Conservation (phyloP, 2,329 filamentous ascomycete genomes). For the Leptographium procerum region DNA sequence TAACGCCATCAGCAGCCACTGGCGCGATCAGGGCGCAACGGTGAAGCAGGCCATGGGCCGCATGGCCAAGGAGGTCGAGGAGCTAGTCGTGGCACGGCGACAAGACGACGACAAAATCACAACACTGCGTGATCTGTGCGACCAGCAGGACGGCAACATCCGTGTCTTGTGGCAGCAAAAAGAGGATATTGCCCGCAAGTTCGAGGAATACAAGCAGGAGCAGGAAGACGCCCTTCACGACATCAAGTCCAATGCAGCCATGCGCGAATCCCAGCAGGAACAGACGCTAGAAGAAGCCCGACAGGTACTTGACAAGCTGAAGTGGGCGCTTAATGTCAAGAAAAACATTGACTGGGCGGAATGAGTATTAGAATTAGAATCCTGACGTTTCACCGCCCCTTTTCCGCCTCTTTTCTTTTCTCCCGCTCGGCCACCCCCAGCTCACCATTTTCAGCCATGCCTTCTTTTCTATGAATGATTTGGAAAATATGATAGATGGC, state of each 20-base stretch:
- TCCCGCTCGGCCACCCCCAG: background rate
- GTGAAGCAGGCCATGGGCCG: slow-evolving; percentile 39
- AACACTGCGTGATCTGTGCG: slow-evolving; percentile 55
- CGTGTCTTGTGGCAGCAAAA: slow-evolving; percentile 49
- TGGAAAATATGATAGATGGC: slow-evolving; percentile 1
- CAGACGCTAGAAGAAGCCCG: slow-evolving; percentile 45
- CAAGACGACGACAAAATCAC: slow-evolving; percentile 52
- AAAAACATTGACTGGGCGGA: slow-evolving; percentile 44
- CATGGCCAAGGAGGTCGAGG: slow-evolving; percentile 41
- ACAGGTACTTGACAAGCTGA: slow-evolving; percentile 54
- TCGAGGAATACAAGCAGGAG: slow-evolving; percentile 52
- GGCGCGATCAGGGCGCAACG: slow-evolving; percentile 54
- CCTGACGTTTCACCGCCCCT: background rate
- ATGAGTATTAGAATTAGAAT: slow-evolving; percentile 16
- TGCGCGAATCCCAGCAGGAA: slow-evolving; percentile 51
- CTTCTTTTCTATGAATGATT: background rate
- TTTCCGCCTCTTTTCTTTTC: background rate
- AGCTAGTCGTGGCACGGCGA: slow-evolving; percentile 41
- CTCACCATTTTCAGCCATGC: background rate
- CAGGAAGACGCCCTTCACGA: slow-evolving; percentile 49
- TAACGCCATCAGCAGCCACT: slow-evolving; percentile 54
- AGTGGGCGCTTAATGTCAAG: slow-evolving; percentile 62
- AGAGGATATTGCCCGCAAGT: slow-evolving; percentile 45
- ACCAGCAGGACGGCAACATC: slow-evolving; percentile 62
- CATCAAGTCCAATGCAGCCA: slow-evolving; percentile 46